Evolutionary conservation across 768 basidiomycete species (phyloP).

Genomic region (Suillus cothurnatus): DNA sequence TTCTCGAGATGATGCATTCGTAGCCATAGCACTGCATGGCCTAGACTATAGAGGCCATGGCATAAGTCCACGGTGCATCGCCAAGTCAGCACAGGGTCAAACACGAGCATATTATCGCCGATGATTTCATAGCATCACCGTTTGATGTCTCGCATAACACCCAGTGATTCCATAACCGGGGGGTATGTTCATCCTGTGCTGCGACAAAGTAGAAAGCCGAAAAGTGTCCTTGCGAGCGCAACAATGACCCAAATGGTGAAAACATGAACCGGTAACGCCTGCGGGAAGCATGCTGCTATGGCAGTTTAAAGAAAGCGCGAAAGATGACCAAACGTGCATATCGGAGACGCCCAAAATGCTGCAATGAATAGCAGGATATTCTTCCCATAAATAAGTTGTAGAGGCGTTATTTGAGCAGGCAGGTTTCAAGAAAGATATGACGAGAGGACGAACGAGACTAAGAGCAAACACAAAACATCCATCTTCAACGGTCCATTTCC

Average conservation of each 20-base stretch:
- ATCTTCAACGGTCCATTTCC: background rate
- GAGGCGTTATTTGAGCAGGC: conserved; percentile 37
- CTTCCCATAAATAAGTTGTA: conserved; percentile 35
- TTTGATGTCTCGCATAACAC: conserved; percentile 40
- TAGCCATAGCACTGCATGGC: conserved; percentile 20
- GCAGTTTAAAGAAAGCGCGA: conserved; percentile 24
- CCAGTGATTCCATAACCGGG: conserved; percentile 40
- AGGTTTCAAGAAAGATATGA: conserved; percentile 11
- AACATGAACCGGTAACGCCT: no score
- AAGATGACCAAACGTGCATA: conserved; percentile 19
- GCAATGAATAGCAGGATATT: conserved; percentile 36
- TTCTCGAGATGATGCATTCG: background rate
- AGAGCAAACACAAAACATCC: conserved; percentile 12
- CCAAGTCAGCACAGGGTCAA: conserved; percentile 31
- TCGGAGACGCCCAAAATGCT: conserved; percentile 40
- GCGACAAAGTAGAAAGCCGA: conserved; percentile 26
- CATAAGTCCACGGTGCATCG: no score
- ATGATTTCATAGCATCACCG: conserved; percentile 24
- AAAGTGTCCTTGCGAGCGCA: conserved; percentile 19
- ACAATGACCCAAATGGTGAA: no score
- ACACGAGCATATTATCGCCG: conserved; percentile 15
- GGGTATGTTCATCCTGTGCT: conserved; percentile 42
- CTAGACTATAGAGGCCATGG: conserved; percentile 34
- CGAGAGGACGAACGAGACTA: conserved; percentile 17
- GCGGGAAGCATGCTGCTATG: conserved; percentile 1